Percentiles rank a stretch among this genome's conserved stretches.
Conservation (phyloP, 2,329 filamentous ascomycete species). For the Chrysosphaeria jannelii region DNA sequence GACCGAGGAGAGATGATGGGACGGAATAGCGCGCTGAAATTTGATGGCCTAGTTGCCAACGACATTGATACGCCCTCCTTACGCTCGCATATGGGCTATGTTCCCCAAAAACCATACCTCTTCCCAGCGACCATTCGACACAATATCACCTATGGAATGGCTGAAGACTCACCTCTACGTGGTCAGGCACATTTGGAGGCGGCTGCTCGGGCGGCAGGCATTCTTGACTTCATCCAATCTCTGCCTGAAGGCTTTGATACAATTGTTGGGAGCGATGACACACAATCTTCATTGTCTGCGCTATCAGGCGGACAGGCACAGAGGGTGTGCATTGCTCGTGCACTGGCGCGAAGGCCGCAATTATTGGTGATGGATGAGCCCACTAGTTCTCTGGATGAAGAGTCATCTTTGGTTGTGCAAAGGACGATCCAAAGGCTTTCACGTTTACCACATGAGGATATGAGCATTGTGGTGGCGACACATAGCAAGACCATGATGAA, state of each 20-base stretch:
- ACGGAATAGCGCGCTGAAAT: slow-evolving; percentile 16
- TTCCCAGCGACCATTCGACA: slow-evolving; percentile 50
- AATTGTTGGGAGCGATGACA: slow-evolving; percentile 19
- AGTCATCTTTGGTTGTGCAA: neutral
- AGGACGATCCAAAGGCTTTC: too few species aligned
- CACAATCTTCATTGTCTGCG: neutral
- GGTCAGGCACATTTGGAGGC: slow-evolving; percentile 13
- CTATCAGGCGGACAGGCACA: slow-evolving; percentile 66
- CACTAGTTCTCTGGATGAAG: slow-evolving; percentile 22
- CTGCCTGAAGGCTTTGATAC: slow-evolving; percentile 46
- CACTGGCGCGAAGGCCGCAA: slow-evolving; percentile 7
- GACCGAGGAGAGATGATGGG: too few species aligned
- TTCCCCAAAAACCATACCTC: slow-evolving; percentile 40
- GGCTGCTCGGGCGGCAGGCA: slow-evolving; percentile 27
- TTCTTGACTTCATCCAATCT: slow-evolving; percentile 47
- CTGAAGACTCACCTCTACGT: slow-evolving; percentile 19
- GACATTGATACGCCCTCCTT: slow-evolving; percentile 28
- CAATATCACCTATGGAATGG: slow-evolving; percentile 60
- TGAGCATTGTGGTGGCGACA: slow-evolving; percentile 49
- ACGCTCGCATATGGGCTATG: slow-evolving; percentile 31
- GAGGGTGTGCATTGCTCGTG: slow-evolving; percentile 51
- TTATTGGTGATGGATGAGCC: slow-evolving; percentile 14
- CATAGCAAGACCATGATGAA: slow-evolving; percentile 70
- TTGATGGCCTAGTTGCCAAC: slow-evolving; percentile 24
- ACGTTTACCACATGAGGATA: slow-evolving; percentile 13